These are phyloP conservation scores for Ochromonas danica DNA, from an alignment of 108 stramenopile species.

Conservation along the genomic window DNA sequence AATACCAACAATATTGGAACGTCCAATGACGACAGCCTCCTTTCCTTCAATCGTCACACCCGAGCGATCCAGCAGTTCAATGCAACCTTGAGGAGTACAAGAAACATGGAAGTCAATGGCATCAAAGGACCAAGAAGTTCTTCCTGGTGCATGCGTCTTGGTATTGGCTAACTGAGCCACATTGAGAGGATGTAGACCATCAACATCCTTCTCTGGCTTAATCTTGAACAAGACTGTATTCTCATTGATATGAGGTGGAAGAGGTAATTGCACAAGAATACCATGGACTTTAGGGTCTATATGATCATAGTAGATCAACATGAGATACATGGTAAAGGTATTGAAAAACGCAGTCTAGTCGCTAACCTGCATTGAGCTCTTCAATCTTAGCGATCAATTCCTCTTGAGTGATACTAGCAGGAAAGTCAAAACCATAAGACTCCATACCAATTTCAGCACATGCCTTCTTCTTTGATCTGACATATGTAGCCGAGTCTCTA, in stretches of 20 bases:
- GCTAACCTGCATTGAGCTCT: conserved; percentile 19
- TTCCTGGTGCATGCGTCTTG: conserved; percentile 24
- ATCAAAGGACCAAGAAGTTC: conserved; percentile 25
- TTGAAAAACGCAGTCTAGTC: background rate
- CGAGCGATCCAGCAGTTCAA: conserved; percentile 86
- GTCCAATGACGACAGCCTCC: conserved; percentile 90
- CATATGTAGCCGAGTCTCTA: conserved; percentile 90
- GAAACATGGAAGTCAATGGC: conserved; percentile 52
- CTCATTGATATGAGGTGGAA: conserved; percentile 83
- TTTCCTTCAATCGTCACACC: conserved; percentile 75
- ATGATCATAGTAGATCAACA: background rate
- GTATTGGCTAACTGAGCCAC: conserved; percentile 66
- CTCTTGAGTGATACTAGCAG: conserved; percentile 72
- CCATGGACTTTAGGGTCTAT: conserved; percentile 75
- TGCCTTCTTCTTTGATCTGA: conserved; percentile 95
- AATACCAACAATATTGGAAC: conserved; percentile 74
- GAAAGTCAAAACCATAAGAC: conserved; percentile 74
- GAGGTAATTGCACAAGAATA: conserved; percentile 93
- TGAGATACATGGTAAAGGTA: background rate
- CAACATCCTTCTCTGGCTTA: conserved; percentile 85
- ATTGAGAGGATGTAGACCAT: conserved; percentile 90
- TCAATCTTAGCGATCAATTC: conserved; percentile 63
- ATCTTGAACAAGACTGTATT: conserved; percentile 59
- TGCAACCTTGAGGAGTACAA: conserved; percentile 70
- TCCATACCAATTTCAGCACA: conserved; percentile 72